Conservation (phyloP, 768 basidiomycete genomes). For the Collybia sp. region DNA sequence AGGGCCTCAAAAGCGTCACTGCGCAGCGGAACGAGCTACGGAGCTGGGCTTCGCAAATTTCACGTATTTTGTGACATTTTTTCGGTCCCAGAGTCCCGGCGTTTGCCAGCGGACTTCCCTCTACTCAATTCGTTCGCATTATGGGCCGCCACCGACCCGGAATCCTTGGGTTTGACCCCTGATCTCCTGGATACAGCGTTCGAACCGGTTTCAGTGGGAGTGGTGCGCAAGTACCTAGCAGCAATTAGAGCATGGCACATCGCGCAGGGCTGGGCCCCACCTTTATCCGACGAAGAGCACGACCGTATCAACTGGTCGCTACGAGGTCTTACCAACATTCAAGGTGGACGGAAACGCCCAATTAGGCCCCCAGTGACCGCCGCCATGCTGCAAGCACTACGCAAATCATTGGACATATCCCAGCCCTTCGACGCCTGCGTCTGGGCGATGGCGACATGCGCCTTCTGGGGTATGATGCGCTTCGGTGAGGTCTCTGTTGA, state of each 20-base stretch:
- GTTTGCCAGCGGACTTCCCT: constrained; percentile 20
- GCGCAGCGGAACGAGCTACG: constrained; percentile 8
- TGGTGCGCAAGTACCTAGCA: constrained; percentile 26
- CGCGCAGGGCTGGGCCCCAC: constrained; percentile 30
- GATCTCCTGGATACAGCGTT: constrained; percentile 10
- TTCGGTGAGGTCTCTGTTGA: constrained; percentile 30
- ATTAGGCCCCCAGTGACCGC: constrained; percentile 27
- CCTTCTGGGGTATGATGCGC: constrained; percentile 35
- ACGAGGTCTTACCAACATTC: constrained; percentile 20
- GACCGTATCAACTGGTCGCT: constrained; percentile 21
- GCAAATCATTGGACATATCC: constrained; percentile 11
- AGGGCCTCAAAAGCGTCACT: constrained; percentile 17
- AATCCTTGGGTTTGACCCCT: constrained; percentile 2
- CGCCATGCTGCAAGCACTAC: constrained; percentile 20
- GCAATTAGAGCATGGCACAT: constrained; percentile 33
- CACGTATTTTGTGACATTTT: constrained; percentile 23
- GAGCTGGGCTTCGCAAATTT: constrained; percentile 12
- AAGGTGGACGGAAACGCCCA: constrained; percentile 12
- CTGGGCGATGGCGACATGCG: constrained; percentile 29
- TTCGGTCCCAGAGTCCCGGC: constrained; percentile 17
- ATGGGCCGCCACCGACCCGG: constrained; percentile 28
- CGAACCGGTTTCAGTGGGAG: constrained; percentile 22
- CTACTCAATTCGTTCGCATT: constrained; percentile 28
- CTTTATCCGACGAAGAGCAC: constrained; percentile 15
- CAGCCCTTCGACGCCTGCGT: constrained; percentile 34